Conservation (phyloP, 495 filamentous ascomycete genomes). For the Penicillium flavigenum region DNA sequence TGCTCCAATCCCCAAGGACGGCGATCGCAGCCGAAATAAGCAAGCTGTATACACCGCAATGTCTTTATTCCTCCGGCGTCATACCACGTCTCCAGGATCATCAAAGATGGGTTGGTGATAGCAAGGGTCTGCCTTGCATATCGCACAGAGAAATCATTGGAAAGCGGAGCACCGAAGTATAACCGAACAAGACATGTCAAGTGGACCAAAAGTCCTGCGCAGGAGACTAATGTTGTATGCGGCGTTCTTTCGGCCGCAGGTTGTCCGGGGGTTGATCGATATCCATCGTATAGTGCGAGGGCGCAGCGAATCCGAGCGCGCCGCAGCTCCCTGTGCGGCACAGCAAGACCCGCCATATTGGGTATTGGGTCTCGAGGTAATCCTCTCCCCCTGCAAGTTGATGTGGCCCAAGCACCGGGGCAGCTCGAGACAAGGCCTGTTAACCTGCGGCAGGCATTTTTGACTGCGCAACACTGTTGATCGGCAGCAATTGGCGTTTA, state of each 20-base stretch:
- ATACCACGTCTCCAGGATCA: not conserved
- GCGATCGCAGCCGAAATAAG: not conserved
- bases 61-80: not conserved
- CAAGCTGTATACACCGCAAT: conserved; percentile 8
- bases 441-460: conserved; percentile 6
- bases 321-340: conserved; percentile 17
- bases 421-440: not conserved
- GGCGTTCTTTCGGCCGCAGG: conserved; percentile 16
- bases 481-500: conserved; percentile 26
- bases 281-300: conserved; percentile 15
- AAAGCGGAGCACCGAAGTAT: not conserved
- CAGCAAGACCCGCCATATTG: conserved; percentile 20
- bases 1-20: conserved; percentile 3
- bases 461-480: conserved; percentile 17
- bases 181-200: conserved; percentile 6
- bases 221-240: conserved; percentile 25
- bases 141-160: conserved; percentile 11
- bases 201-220: conserved; percentile 14
- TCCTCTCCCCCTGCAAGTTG: conserved; percentile 14
- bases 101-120: conserved; percentile 23
- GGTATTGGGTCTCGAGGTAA: conserved; percentile 23
- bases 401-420: conserved; percentile 12
- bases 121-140: conserved; percentile 22
- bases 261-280: conserved; percentile 11
- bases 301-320: conserved; percentile 21